A percentile compares a stretch with the other conserved stretches of the same genome.
Conservation (phyloP, 371 early-diverging fungal species). For the Mortierella sp. region DNA sequence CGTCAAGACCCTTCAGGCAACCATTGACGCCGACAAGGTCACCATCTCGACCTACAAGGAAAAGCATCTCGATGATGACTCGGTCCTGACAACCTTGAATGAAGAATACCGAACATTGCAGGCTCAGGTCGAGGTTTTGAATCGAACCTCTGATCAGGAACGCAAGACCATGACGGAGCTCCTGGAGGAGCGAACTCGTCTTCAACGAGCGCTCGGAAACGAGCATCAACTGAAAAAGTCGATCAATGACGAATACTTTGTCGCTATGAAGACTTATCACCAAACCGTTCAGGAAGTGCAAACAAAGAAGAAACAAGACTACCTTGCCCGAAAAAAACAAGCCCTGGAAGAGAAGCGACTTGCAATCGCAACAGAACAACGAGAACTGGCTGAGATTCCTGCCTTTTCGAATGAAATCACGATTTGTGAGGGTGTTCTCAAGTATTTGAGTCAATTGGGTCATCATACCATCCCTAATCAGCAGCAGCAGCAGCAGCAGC, state of each 20-base stretch:
- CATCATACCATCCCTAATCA: background rate
- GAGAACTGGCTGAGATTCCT: slow-evolving; percentile 84
- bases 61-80: slow-evolving; percentile 39
- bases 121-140: slow-evolving; percentile 70
- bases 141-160: slow-evolving; percentile 64
- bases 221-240: slow-evolving; percentile 69
- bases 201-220: slow-evolving; percentile 74
- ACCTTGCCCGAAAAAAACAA: slow-evolving; percentile 63
- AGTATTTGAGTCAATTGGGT: slow-evolving; percentile 58
- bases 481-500: no score
- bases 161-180: slow-evolving; percentile 69
- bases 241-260: slow-evolving; percentile 72
- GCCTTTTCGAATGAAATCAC: slow-evolving; percentile 86
- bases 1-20: slow-evolving; percentile 65
- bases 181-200: slow-evolving; percentile 72
- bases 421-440: slow-evolving; percentile 76
- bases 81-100: slow-evolving; percentile 66
- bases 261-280: slow-evolving; percentile 79
- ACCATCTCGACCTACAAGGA: slow-evolving; percentile 65
- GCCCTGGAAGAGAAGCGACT: slow-evolving; percentile 68
- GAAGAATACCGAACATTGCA: slow-evolving; percentile 69
- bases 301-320: slow-evolving; percentile 67
- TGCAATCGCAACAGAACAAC: slow-evolving; percentile 68
- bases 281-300: slow-evolving; percentile 75
- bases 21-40: slow-evolving; percentile 76